These are phyloP conservation scores for Fraxinus sp. DNA, from an alignment of 305 asterid species.

Conservation along the genomic window DNA sequence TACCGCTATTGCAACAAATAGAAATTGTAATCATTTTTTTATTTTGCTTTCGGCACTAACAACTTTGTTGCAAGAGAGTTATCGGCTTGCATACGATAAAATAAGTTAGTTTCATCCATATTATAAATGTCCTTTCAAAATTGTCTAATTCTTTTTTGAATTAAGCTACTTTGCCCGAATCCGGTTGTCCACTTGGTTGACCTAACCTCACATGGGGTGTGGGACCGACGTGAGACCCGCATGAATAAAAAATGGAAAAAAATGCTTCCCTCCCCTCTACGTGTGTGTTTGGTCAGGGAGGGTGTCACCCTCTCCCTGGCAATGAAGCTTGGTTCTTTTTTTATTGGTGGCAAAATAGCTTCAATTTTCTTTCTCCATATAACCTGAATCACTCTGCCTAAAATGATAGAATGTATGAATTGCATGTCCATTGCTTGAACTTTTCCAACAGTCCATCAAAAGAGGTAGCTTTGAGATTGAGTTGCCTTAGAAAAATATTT, in stretches of 20 bases:
- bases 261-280: too few species aligned
- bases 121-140: background rate
- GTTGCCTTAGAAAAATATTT: background rate
- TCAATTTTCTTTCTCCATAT: background rate
- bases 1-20: background rate
- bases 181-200: too few species aligned
- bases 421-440: background rate
- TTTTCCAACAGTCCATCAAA: background rate
- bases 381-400: background rate
- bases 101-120: background rate
- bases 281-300: too few species aligned
- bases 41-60: background rate
- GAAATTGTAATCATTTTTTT: background rate
- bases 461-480: background rate
- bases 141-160: background rate
- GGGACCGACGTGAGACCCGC: too few species aligned
- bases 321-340: too few species aligned
- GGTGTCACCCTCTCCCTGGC: too few species aligned
- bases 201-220: too few species aligned
- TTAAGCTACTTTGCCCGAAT: too few species aligned
- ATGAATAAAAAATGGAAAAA: too few species aligned
- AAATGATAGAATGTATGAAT: background rate
- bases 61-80: background rate
- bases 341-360: background rate
- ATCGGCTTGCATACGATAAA: background rate